Conservation (phyloP, 1,284 basidiomycete species). For the Trichosporon coremiiforme region DNA sequence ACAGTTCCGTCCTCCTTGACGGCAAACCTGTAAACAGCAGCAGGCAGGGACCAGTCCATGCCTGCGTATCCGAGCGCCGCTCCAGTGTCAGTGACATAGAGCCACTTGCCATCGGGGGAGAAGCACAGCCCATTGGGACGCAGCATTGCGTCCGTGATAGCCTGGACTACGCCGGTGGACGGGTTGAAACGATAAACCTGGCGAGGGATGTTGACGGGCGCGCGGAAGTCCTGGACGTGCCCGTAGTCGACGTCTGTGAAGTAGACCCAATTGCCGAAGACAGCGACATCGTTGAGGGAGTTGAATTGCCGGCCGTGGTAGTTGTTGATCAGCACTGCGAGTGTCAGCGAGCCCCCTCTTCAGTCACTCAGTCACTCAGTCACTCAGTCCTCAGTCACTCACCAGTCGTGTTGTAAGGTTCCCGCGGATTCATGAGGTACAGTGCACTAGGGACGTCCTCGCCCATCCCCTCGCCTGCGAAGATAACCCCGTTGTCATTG, state of each 20-base stretch:
- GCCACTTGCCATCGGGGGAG: conserved; percentile 66
- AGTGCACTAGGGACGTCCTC: conserved; percentile 64
- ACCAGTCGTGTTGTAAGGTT: conserved; percentile 65
- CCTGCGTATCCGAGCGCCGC: conserved; percentile 59
- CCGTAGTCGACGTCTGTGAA: conserved; percentile 62
- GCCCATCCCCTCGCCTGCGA: conserved; percentile 70
- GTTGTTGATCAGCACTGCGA: conserved; percentile 65
- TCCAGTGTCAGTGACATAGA: conserved; percentile 60
- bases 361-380: too few relatives aligned
- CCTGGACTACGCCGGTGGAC: conserved; percentile 64
- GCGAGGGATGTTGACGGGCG: conserved; percentile 65
- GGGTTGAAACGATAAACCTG: conserved; percentile 75
- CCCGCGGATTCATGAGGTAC: conserved; percentile 65
- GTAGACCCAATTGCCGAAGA: conserved; percentile 61
- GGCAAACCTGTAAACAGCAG: conserved; percentile 66
- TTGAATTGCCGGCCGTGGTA: conserved; percentile 77
- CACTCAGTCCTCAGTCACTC: too few relatives aligned
- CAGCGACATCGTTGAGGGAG: conserved; percentile 74
- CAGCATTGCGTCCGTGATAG: conserved; percentile 69
- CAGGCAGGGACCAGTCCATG: conserved; percentile 65
- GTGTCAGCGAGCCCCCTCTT: neutral
- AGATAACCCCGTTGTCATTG: conserved; percentile 62
- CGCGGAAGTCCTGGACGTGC: conserved; percentile 65
- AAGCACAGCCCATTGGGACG: conserved; percentile 61
- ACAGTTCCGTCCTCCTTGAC: conserved; percentile 61